A percentile compares a stretch with the other conserved stretches of the same genome.
Conservation (phyloP, 176 grass and related monocot genomes). For the Olyra latifolia region DNA sequence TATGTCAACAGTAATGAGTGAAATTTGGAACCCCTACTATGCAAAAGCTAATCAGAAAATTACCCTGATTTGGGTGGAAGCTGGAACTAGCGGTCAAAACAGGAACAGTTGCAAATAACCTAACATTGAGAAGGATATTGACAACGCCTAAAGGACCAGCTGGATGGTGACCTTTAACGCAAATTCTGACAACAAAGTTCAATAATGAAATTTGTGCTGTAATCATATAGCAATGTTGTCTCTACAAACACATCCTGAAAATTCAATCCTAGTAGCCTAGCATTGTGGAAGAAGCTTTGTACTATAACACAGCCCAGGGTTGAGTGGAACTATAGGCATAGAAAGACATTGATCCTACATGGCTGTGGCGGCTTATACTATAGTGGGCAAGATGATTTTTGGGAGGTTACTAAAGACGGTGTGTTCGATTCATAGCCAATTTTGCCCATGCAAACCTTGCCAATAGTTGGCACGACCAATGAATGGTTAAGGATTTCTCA, state of each 20-base stretch:
- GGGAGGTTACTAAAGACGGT: not conserved
- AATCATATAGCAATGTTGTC: not conserved
- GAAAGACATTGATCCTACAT: not conserved
- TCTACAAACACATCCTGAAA: not conserved
- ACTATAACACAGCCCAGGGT: not conserved
- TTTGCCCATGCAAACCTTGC: too few species aligned
- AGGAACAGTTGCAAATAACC: not conserved
- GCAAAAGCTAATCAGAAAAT: not conserved
- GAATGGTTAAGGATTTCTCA: too few species aligned
- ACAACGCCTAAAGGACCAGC: not conserved
- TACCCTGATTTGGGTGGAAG: not conserved
- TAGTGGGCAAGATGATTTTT: not conserved
- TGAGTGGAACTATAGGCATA: not conserved
- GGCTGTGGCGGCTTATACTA: not conserved
- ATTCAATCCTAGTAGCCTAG: not conserved
- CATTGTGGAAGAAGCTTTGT: not conserved
- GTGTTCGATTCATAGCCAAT: too few species aligned
- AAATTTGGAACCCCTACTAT: not conserved
- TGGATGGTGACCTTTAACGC: not conserved
- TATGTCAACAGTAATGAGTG: not conserved
- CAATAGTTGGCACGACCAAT: too few species aligned
- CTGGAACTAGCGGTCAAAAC: not conserved
- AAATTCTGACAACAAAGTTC: not conserved
- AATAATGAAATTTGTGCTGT: not conserved
- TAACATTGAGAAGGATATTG: not conserved